Evolutionary conservation across 768 basidiomycete species (phyloP).

Genomic region (Psilocybe sp.): DNA sequence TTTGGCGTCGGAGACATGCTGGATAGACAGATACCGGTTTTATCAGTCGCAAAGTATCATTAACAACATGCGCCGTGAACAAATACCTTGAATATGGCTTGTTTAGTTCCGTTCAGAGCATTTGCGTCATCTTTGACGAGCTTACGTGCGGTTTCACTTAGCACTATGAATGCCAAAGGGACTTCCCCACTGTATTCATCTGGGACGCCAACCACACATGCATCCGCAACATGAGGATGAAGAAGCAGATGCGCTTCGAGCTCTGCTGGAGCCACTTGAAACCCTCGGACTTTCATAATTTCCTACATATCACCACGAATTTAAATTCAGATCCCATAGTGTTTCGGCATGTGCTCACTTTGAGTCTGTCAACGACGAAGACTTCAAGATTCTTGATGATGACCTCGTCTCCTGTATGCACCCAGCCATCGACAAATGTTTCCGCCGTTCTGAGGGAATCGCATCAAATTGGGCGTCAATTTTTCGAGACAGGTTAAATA

Average conservation of each 20-base stretch:
- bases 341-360: slow-evolving; percentile 37
- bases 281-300: slow-evolving; percentile 65
- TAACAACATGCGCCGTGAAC: not conserved
- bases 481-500: not conserved
- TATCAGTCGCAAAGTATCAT: no score
- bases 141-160: slow-evolving; percentile 37
- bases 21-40: not conserved
- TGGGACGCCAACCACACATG: slow-evolving; percentile 62
- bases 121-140: slow-evolving; percentile 28
- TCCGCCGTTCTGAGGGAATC: slow-evolving; percentile 48
- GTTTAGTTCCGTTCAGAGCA: slow-evolving; percentile 38
- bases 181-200: slow-evolving; percentile 79
- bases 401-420: slow-evolving; percentile 72
- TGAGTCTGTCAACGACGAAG: slow-evolving; percentile 71
- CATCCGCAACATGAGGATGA: slow-evolving; percentile 59
- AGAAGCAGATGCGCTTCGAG: slow-evolving; percentile 62
- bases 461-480: not conserved
- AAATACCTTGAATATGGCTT: slow-evolving; percentile 52
- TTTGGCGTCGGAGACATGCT: slow-evolving; percentile 61
- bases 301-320: slow-evolving; percentile 37
- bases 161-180: slow-evolving; percentile 68
- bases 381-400: slow-evolving; percentile 61
- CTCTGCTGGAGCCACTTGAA: slow-evolving; percentile 65
- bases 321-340: not conserved
- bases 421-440: slow-evolving; percentile 64